Evolutionary conservation across 2,329 filamentous ascomycete species (phyloP).

Genomic region (Metarhizium album): DNA sequence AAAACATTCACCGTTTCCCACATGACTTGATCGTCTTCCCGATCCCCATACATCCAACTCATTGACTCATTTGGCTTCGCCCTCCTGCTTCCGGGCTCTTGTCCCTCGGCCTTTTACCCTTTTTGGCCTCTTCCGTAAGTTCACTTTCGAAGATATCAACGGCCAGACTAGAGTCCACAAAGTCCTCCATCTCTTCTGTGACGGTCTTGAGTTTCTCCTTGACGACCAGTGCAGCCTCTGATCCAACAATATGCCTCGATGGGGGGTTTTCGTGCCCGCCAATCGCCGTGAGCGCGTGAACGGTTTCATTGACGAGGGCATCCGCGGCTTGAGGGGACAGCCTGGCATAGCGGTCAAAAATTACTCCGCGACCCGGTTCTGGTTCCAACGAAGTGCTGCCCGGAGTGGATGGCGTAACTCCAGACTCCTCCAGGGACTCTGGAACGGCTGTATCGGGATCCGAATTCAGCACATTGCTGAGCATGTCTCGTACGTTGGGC

Average conservation of each 20-base stretch:
- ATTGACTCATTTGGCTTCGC: not conserved
- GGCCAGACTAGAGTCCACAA: slow-evolving; percentile 77
- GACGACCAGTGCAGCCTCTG: slow-evolving; percentile 76
- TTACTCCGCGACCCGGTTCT: slow-evolving; percentile 27
- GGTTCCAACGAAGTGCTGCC: slow-evolving; percentile 22
- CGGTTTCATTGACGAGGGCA: slow-evolving; percentile 73
- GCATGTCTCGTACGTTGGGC: slow-evolving; percentile 72
- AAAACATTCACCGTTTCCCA: not conserved
- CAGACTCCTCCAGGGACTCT: slow-evolving; percentile 16
- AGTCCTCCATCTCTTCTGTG: slow-evolving; percentile 92
- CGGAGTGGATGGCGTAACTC: slow-evolving; percentile 20
- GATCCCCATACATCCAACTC: not conserved
- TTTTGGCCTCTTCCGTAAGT: slow-evolving; percentile 39
- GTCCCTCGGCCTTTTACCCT: slow-evolving; percentile 21
- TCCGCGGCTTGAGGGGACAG: slow-evolving; percentile 59
- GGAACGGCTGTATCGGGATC: slow-evolving; percentile 53
- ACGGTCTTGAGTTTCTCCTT: slow-evolving; percentile 96
- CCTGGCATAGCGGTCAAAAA: slow-evolving; percentile 62
- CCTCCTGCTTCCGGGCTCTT: slow-evolving; percentile 11
- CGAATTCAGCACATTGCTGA: slow-evolving; percentile 67
- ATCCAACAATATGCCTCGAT: slow-evolving; percentile 83
- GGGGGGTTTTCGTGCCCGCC: slow-evolving; percentile 95
- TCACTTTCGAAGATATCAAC: slow-evolving; percentile 64
- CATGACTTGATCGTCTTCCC: not conserved
- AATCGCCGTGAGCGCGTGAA: slow-evolving; percentile 83